Evolutionary conservation across 2,329 filamentous ascomycete species (phyloP), one percentile per base, ranked within the genome.

Genomic region (Trichoderma citrinoviride): DNA sequence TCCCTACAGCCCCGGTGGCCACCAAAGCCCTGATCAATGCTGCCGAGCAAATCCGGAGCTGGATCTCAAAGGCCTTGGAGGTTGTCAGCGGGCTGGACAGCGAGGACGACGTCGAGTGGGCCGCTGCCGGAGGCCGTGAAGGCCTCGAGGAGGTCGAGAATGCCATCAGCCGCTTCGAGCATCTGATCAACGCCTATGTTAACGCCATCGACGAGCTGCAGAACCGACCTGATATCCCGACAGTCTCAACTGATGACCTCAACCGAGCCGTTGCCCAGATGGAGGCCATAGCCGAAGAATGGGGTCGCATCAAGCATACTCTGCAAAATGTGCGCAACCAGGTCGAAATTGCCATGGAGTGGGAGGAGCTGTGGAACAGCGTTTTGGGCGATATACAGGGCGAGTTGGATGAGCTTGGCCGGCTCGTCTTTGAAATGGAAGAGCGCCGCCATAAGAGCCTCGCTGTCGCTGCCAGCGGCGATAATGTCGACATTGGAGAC

Each of bases 41-140:
- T 12, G 92, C 93, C 5, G 92, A 96, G 67, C 93, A 98, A 77
- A 98, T 99, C 69, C 86, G 90, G 68, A 89, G 90, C 72, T 99
- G 95, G 95, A 97, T 97, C 73, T 85, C 86, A 68, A 97, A 97
- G 76, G 94, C 94, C 0, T 90, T 90, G 0, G 92, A 96, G 71
- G 93, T 98, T 37, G 87, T 99, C 61, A 86, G 86, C 62, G 93
- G 93, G 5, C 81, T 99, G 47, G 93, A 98, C 75, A 93, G 93
- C 61, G 94, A 98, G 68, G 95, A 98, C 75, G 95, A 99, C 74
- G 93, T 98, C 17, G 94, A 98, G 76, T 99, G 95, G 95, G 93
- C 95, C 2, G 94, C 93, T 1, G 87, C 87, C 7, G 95, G 92
- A 60, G 95, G 95, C 2, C 83, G 90, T 67, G 91, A 94, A 76